Percentiles rank a stretch among this genome's conserved stretches.
These are phyloP conservation scores for Pythium aquatile DNA, from an alignment of 352 stramenopile species.

Conservation along the genomic window DNA sequence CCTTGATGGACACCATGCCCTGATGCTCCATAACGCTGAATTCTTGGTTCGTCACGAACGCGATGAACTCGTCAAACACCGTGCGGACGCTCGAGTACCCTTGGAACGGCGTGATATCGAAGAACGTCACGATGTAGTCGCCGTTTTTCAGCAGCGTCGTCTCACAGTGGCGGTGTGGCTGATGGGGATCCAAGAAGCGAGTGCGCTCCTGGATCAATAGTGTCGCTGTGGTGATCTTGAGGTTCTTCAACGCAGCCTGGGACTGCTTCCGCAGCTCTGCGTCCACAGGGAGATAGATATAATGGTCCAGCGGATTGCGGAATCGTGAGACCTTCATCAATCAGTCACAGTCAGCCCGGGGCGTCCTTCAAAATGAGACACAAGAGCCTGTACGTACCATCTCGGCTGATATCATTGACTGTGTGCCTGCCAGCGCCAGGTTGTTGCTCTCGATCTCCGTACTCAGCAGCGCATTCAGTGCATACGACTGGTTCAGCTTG, in stretches of 20 bases:
- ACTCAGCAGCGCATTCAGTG: conserved; percentile 8
- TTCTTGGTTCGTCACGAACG: conserved; percentile 11
- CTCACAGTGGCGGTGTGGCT: conserved; percentile 15
- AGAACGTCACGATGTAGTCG: conserved; percentile 14
- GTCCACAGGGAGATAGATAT: conserved; percentile 16
- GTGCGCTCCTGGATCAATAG: conserved; percentile 7
- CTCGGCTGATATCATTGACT: conserved; percentile 12
- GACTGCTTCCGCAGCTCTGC: conserved; percentile 3
- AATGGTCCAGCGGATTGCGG: conserved; percentile 13
- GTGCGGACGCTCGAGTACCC: neutral
- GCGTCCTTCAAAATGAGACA: too few relatives aligned
- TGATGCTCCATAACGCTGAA: conserved; percentile 15
- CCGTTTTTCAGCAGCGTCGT: conserved; percentile 13
- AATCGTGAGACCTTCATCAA: conserved; percentile 6
- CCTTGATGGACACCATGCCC: conserved; percentile 11
- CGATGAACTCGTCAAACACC: conserved; percentile 15
- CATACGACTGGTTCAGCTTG: conserved; percentile 1
- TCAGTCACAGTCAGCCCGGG: too few relatives aligned
- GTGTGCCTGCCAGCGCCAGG: conserved; percentile 9
- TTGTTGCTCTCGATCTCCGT: conserved; percentile 10
- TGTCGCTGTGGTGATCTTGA: neutral
- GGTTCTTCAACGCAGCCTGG: neutral
- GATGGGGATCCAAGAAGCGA: conserved; percentile 9
- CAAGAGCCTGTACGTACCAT: neutral
- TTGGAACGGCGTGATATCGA: conserved; percentile 15